A percentile compares a stretch with the other conserved stretches of the same genome.
These are phyloP conservation scores for Lagenaria siceraria DNA, from an alignment of 306 rosid species.

Conservation along the genomic window DNA sequence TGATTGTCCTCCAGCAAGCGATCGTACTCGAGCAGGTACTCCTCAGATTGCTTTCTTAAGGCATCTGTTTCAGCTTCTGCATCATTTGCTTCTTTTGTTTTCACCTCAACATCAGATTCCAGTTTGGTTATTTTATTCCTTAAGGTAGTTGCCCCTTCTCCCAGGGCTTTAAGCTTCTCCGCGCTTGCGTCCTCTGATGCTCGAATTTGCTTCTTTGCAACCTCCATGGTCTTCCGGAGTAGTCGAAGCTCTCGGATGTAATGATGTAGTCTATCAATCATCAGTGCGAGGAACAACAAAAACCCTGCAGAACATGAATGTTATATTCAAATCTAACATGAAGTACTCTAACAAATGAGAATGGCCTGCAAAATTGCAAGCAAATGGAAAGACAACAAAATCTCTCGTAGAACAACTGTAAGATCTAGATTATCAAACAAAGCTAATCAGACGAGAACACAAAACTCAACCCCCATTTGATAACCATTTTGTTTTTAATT, in stretches of 20 bases:
- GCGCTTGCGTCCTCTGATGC: slow-evolving; percentile 43
- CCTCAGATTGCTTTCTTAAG: slow-evolving; percentile 75
- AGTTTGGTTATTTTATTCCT: slow-evolving; percentile 37
- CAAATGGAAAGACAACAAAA: neutral
- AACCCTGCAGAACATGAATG: slow-evolving; percentile 48
- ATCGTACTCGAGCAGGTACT: slow-evolving; percentile 75
- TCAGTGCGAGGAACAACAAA: slow-evolving; percentile 59
- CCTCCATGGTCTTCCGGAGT: slow-evolving; percentile 85
- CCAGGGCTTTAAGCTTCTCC: slow-evolving; percentile 44
- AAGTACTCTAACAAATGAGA: neutral
- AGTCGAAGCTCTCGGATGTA: slow-evolving; percentile 83
- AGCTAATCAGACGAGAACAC: neutral
- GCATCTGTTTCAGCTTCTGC: slow-evolving; percentile 63
- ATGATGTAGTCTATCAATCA: slow-evolving; percentile 82
- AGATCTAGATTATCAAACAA: neutral
- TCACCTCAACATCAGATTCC: slow-evolving; percentile 49
- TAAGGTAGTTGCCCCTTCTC: slow-evolving; percentile 40
- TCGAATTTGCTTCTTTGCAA: slow-evolving; percentile 77
- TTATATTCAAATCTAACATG: neutral
- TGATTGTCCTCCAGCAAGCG: slow-evolving; percentile 78
- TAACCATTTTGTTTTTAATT: too few relatives aligned
- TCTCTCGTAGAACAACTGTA: neutral
- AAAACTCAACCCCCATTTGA: neutral
- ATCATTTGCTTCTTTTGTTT: slow-evolving; percentile 33
- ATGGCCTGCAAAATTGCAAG: neutral